Percentiles rank a stretch among this genome's conserved stretches.
phyloP scores from a whole-genome alignment of 805 yeast genomes.

The Candida stauntonica region DNA sequence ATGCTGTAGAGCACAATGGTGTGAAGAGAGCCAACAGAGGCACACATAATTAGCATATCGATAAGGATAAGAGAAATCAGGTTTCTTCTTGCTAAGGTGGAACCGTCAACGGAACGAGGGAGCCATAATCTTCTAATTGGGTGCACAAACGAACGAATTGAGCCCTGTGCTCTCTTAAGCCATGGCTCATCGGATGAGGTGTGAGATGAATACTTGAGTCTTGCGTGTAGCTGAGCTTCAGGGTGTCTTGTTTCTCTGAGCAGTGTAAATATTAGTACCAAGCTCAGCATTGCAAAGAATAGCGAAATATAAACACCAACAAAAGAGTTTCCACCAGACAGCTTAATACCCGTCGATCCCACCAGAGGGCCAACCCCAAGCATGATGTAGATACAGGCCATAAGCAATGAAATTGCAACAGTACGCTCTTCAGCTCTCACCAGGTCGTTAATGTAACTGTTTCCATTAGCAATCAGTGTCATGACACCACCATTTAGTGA shows the following conservation, averaged over 20 bases:
- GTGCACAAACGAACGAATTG: constrained; percentile 8
- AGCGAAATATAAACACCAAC: constrained; percentile 9
- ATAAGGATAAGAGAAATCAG: constrained; percentile 18
- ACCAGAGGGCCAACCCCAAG: constrained; percentile 24
- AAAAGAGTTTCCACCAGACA: constrained; percentile 5
- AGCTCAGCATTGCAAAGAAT: constrained; percentile 7
- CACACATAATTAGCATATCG: constrained; percentile 21
- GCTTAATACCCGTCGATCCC: constrained; percentile 21
- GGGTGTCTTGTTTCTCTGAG: constrained; percentile 21
- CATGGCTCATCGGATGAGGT: neutral
- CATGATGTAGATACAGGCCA: constrained; percentile 22
- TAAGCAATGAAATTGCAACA: constrained; percentile 17
- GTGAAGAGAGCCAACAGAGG: constrained; percentile 23
- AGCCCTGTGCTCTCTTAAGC: neutral
- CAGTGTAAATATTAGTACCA: constrained; percentile 4
- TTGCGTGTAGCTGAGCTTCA: constrained; percentile 17
- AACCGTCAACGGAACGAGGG: constrained; percentile 13
- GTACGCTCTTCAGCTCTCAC: constrained; percentile 16
- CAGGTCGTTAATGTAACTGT: constrained; percentile 23
- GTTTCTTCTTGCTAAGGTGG: constrained; percentile 19
- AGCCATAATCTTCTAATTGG: constrained; percentile 23
- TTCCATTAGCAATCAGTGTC: constrained; percentile 24
- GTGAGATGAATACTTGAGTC: constrained; percentile 2
- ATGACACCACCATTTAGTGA: constrained; percentile 23
- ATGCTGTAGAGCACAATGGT: constrained; percentile 20